Evolutionary conservation across 2,329 filamentous ascomycete species (phyloP).

Genomic region (Pezicula radicicola): DNA sequence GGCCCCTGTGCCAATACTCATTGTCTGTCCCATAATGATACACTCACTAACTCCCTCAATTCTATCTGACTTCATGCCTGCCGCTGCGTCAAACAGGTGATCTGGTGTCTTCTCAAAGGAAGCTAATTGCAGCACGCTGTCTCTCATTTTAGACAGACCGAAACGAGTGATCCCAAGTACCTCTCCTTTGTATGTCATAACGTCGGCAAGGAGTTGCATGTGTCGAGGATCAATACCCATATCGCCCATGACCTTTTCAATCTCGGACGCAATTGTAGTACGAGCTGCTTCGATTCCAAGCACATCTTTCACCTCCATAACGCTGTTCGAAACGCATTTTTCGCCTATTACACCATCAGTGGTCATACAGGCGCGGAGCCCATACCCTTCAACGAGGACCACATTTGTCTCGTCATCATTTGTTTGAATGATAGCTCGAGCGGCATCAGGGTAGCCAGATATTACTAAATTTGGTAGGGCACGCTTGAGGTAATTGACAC

Average conservation of each 20-base stretch:
- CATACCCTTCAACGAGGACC: slow-evolving; percentile 93
- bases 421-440: slow-evolving; percentile 85
- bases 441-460: slow-evolving; percentile 82
- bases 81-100: slow-evolving; percentile 92
- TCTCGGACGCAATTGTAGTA: slow-evolving; percentile 84
- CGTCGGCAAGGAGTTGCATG: slow-evolving; percentile 95
- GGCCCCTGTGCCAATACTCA: slow-evolving; percentile 85
- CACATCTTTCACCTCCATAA: slow-evolving; percentile 85
- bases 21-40: slow-evolving; percentile 97
- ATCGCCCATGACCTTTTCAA: slow-evolving; percentile 81
- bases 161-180: slow-evolving; percentile 96
- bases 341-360: slow-evolving; percentile 86
- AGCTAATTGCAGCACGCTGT: slow-evolving; percentile 88
- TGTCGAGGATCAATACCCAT: slow-evolving; percentile 97
- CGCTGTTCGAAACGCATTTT: slow-evolving; percentile 73
- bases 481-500: slow-evolving; percentile 82
- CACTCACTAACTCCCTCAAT: slow-evolving; percentile 95
- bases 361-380: slow-evolving; percentile 83
- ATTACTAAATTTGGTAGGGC: slow-evolving; percentile 80
- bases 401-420: slow-evolving; percentile 64
- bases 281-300: slow-evolving; percentile 94
- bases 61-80: slow-evolving; percentile 84
- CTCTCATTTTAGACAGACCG: slow-evolving; percentile 93
- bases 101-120: slow-evolving; percentile 98
- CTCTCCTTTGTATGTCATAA: slow-evolving; percentile 99